A percentile compares a stretch with the other conserved stretches of the same genome.
phyloP scores from a whole-genome alignment of 495 filamentous ascomycete genomes.

The Hypomontagnella submonticulosa region DNA sequence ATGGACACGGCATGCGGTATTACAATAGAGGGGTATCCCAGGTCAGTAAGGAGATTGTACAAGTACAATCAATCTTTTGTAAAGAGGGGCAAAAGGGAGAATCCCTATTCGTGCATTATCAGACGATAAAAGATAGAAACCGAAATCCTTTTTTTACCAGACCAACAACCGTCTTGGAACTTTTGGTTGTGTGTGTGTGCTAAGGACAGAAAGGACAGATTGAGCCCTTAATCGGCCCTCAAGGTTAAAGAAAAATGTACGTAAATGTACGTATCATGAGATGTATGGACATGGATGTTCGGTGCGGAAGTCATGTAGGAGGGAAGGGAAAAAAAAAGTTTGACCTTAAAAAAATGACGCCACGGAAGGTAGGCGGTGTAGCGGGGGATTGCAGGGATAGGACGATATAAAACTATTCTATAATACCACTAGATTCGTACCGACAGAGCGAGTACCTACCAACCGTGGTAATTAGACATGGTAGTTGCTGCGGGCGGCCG shows the following conservation, averaged over 20 bases:
- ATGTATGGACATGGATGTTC: conserved; percentile 25
- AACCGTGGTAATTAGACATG: conserved; percentile 18
- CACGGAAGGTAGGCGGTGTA: conserved; percentile 38
- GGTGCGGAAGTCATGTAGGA: conserved; percentile 5
- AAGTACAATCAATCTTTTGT: conserved; percentile 22
- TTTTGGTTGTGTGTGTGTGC: conserved; percentile 4
- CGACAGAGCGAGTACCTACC: conserved; percentile 25
- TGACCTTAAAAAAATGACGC: conserved; percentile 26
- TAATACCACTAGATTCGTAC: conserved; percentile 2
- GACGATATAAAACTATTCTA: background rate
- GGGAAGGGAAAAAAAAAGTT: conserved; percentile 19
- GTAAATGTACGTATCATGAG: background rate
- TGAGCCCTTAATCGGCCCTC: conserved; percentile 29
- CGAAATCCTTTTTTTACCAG: conserved; percentile 6
- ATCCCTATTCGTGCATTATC: conserved; percentile 40
- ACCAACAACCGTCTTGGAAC: conserved; percentile 8
- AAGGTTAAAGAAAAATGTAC: conserved; percentile 21
- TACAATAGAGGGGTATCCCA: conserved; percentile 31
- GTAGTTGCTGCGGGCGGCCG: conserved; percentile 18
- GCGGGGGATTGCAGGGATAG: conserved; percentile 26
- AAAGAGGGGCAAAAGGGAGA: conserved; percentile 39
- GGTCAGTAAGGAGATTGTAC: conserved; percentile 12
- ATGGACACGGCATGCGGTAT: conserved; percentile 15
- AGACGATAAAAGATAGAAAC: conserved; percentile 6
- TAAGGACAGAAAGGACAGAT: background rate